phyloP scores from a whole-genome alignment of 192 early-diverging fungal species.

The Backusella mclennaniae region DNA sequence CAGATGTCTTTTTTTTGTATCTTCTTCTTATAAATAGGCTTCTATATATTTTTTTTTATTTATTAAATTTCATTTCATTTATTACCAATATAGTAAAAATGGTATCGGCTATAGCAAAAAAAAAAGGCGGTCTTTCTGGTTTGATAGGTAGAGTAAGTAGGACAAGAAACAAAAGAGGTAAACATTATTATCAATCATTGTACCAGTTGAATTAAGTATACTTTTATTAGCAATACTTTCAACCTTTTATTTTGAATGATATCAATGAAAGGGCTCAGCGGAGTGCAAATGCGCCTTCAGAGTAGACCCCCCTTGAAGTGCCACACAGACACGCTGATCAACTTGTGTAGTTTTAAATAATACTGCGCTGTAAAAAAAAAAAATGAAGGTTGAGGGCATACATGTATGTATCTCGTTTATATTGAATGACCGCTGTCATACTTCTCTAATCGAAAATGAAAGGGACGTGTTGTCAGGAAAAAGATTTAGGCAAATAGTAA shows the following conservation, averaged over 20 bases:
- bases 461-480: not conserved
- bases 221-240: not conserved
- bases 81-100: not conserved
- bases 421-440: not conserved
- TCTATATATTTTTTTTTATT: not conserved
- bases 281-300: not conserved
- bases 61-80: not conserved
- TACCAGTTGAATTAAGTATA: not conserved
- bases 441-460: not conserved
- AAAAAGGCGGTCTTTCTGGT: slow-evolving; percentile 1
- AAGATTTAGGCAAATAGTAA: slow-evolving; percentile 1
- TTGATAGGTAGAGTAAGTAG: slow-evolving; percentile 4
- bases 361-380: not conserved
- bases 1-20: not conserved
- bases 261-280: not conserved
- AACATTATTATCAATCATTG: not conserved
- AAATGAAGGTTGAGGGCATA: not conserved
- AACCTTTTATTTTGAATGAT: not conserved
- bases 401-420: not conserved
- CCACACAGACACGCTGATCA: not conserved
- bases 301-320: not conserved
- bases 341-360: not conserved
- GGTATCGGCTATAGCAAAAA: not conserved
- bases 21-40: not conserved
- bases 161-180: slow-evolving; percentile 8